A percentile compares a stretch with the other conserved stretches of the same genome.
phyloP scores from a whole-genome alignment of 306 rosid species.

The Trifolium subterraneum region DNA sequence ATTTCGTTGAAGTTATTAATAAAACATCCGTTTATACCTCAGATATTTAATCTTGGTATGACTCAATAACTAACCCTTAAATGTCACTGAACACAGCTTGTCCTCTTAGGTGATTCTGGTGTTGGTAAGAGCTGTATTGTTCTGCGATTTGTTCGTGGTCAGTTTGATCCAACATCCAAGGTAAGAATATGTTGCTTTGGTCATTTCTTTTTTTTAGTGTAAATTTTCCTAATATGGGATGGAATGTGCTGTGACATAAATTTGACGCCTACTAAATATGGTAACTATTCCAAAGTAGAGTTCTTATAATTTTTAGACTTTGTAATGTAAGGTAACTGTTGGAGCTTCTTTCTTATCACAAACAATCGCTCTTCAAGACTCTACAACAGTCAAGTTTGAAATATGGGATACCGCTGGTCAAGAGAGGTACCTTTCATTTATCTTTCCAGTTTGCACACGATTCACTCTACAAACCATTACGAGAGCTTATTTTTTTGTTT shows the following conservation, averaged over 20 bases:
- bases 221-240: slow-evolving; percentile 8
- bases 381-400: slow-evolving; percentile 98
- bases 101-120: slow-evolving; percentile 97
- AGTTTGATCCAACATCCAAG: slow-evolving; percentile 98
- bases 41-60: slow-evolving; percentile 18
- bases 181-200: slow-evolving; percentile 50
- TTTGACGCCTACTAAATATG: slow-evolving; percentile 20
- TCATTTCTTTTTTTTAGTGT: not conserved
- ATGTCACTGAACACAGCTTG: slow-evolving; percentile 70
- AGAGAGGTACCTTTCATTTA: slow-evolving; percentile 70
- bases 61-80: slow-evolving; percentile 36
- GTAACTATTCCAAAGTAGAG: slow-evolving; percentile 22
- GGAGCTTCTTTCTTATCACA: slow-evolving; percentile 99
- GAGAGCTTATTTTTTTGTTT: slow-evolving; percentile 4
- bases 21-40: slow-evolving; percentile 9
- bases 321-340: slow-evolving; percentile 85
- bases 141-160: slow-evolving; percentile 98
- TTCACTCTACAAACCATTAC: not conserved
- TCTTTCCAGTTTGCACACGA: slow-evolving; percentile 10
- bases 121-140: slow-evolving; percentile 99
- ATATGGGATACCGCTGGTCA: slow-evolving; percentile 99
- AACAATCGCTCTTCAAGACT: slow-evolving; percentile 98
- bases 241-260: not conserved
- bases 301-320: slow-evolving; percentile 43
- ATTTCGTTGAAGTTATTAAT: slow-evolving; percentile 5